Base-by-base conservation (phyloP, 345 rosid genomes). In the Salix dunnii region DNA sequence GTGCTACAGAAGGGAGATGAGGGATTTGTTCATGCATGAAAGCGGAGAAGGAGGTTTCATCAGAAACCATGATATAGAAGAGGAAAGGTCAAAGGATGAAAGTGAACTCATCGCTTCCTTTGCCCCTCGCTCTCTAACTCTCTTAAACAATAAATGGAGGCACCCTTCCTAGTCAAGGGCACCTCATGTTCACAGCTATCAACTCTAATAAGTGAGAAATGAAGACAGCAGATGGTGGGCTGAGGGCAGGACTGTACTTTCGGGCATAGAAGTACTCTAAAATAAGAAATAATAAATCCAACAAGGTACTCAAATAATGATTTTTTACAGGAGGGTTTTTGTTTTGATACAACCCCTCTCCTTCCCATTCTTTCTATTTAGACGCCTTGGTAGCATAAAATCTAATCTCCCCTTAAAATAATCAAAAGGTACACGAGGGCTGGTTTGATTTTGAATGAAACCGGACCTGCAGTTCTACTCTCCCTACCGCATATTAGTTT, bases 1-100 rank as follows among this genome's bases (percentile, higher is more conserved):
- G 21, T 14, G 16, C 16, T n/a, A 43, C 20, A 28, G 69, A 67
- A 74, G 65, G 12, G 38, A 31, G 76, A 62, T 33, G 40, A 6
- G 20, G 36, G 42, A 35, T 21, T 70, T 49, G 25, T 74, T 78
- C 84, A 69, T 78, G 86, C 85, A 80, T 84, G 83, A 51, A 33
- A 76, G 43, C 12, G 30, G 8, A 60, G 66, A 55, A 35, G 38
- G 21, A 62, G 48, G 35, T 2, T 33, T 31, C 12, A 33, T 33
- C 36, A 13, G 30, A 31, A 68, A 25, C 28, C 73, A 71, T 58
- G 78, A 48, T 16, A 62, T 74, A 72, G 28, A 60, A 43, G 71
- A 64, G 17, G 85, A 78, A 81, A 71, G 79, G 82, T 84, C 74
- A 80, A 79, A 61, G 38, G 64, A 27, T 51, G 64, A 72, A 69